Evolutionary conservation across 306 rosid species (phyloP), one percentile per base, ranked within the genome.

Genomic region (Inga laurina): DNA sequence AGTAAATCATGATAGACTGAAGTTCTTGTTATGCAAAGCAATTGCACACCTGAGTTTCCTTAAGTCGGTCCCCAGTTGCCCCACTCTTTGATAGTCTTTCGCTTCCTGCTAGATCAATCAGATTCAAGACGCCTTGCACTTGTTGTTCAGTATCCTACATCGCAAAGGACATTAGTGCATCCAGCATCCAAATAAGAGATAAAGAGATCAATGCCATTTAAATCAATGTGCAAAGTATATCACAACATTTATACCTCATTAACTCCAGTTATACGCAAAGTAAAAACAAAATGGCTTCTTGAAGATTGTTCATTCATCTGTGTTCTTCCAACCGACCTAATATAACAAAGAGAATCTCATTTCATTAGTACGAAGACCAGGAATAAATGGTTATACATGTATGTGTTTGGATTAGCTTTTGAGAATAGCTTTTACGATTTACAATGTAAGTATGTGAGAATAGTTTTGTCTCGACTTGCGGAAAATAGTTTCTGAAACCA

Each of bases 281-380:
- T 93, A 84, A 96, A 94, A 81, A 96, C 99, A 52, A 96, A 86
- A 82, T 96, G 98, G 80, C 99, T 96, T 87, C 98, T 93, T 7
- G 99, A 96, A 48, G 99, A 96, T 48, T 96, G 98, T 75, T 96
- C 99, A 70, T 96, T 93, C 99, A 96, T 96, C 65, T 92, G 94
- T 14, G 99, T 96, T 86, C 87, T 93, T 59, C 98, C 97, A 56
- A 96, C 98, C 41, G 98, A 92, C 91, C 99, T 93, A 83, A 76
- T 65, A 85, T 46, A 48, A 66, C 43, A 86, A 10, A 41, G 45
- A 77, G 78, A 52, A 70, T 54, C 62, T 34, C 56, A 54, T n/a
- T 34, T 44, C 8, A 24, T 72, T 68, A 74, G 61, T 18, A 66
- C 21, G 1, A 62, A 74, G 54, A 75, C 57, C 77, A 79, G 69